Evolutionary conservation across 2,329 filamentous ascomycete genomes (phyloP).

Genomic region (Xylariales sp.): DNA sequence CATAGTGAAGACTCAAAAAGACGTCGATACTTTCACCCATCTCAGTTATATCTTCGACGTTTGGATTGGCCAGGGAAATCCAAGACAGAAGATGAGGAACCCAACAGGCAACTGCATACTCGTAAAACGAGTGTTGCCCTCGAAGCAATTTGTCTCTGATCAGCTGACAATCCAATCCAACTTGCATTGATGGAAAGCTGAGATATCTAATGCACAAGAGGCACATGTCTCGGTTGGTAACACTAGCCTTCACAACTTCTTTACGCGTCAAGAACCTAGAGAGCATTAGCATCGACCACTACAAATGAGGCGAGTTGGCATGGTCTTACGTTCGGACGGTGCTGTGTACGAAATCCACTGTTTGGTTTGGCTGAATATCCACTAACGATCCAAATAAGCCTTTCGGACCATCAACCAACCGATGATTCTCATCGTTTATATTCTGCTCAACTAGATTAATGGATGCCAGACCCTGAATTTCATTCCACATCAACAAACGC

Average conservation of each 20-base stretch:
- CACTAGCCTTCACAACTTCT: too few relatives aligned
- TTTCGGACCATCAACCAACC: slow-evolving; percentile 18
- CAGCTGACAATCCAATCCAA: too few relatives aligned
- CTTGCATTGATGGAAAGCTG: too few relatives aligned
- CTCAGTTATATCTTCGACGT: not conserved
- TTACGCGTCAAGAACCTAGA: too few relatives aligned
- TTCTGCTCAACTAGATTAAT: slow-evolving; percentile 19
- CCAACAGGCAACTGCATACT: slow-evolving; percentile 26
- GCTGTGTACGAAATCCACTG: slow-evolving; percentile 26
- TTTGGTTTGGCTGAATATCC: slow-evolving; percentile 16
- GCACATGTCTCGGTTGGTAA: too few relatives aligned
- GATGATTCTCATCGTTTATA: slow-evolving; percentile 18
- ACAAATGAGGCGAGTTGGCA: too few relatives aligned
- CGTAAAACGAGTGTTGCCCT: slow-evolving; percentile 21
- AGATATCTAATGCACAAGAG: too few relatives aligned
- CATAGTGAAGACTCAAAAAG: not conserved
- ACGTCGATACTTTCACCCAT: not conserved
- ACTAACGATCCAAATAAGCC: slow-evolving; percentile 28
- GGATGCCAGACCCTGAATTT: slow-evolving; percentile 27
- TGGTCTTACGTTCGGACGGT: slow-evolving; percentile 26
- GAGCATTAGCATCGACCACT: too few relatives aligned
- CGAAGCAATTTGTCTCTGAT: too few relatives aligned
- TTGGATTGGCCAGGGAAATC: slow-evolving; percentile 4
- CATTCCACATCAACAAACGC: slow-evolving; percentile 28
- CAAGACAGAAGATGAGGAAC: slow-evolving; percentile 16